Percentiles rank a stretch among this genome's conserved stretches.
Evolutionary conservation across 345 rosid species (phyloP).

Genomic region (Luvunga scandens): DNA sequence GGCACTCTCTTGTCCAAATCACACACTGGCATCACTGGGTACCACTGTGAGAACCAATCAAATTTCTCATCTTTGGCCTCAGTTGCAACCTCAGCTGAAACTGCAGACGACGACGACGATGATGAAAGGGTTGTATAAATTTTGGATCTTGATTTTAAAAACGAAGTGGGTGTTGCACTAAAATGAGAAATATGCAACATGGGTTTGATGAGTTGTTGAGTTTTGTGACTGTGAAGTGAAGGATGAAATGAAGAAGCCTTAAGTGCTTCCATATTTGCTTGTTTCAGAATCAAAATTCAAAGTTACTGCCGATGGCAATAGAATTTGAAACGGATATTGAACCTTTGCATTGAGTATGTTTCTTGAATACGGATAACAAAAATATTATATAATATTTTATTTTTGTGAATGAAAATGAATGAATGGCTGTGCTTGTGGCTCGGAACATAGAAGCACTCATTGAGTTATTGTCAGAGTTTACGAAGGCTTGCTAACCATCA

Average conservation of each 20-base stretch:
- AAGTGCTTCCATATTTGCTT: slow-evolving; percentile 21
- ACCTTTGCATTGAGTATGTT: not conserved
- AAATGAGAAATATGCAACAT: slow-evolving; percentile 4
- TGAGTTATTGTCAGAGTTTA: not conserved
- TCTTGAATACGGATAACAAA: not conserved
- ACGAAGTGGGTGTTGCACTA: not conserved
- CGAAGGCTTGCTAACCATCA: not conserved
- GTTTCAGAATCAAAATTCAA: not conserved
- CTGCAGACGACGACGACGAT: not conserved
- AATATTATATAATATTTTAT: not conserved
- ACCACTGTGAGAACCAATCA: slow-evolving; percentile 50
- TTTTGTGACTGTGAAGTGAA: not conserved
- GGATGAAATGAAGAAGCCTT: slow-evolving; percentile 3
- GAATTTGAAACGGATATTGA: not conserved
- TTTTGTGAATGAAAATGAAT: not conserved
- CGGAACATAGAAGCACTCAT: not conserved
- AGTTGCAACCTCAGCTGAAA: slow-evolving; percentile 22
- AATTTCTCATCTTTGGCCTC: slow-evolving; percentile 28
- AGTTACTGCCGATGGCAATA: not conserved
- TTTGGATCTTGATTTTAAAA: slow-evolving; percentile 9
- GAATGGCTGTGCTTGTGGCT: not conserved
- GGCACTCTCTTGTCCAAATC: slow-evolving; percentile 49
- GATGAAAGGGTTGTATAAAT: slow-evolving; percentile 18
- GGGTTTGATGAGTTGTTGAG: not conserved
- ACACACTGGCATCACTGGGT: slow-evolving; percentile 47